These are phyloP conservation scores for Dioscorea zingiberensis DNA, from an alignment of 106 monocot genomes.

Conservation along the genomic window DNA sequence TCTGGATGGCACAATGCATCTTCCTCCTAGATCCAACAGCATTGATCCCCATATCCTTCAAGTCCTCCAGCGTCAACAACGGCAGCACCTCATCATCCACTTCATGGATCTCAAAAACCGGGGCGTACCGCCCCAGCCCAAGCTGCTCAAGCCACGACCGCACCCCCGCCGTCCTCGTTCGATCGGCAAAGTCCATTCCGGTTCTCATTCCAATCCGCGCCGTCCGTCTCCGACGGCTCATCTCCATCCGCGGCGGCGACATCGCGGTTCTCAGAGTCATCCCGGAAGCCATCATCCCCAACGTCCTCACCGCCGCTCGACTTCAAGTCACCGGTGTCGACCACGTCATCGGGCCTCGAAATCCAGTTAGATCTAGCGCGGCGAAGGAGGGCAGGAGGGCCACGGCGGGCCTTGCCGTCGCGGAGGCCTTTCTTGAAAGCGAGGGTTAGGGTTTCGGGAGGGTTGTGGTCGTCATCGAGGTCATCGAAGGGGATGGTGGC, in stretches of 20 bases:
- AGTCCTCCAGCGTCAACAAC: constrained; percentile 70
- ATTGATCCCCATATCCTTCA: constrained; percentile 92
- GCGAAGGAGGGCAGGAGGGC: not conserved
- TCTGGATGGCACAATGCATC: constrained; percentile 77
- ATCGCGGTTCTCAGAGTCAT: no score
- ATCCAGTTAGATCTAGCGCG: not conserved
- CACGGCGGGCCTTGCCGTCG: not conserved
- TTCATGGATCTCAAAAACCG: constrained; percentile 85
- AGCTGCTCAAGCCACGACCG: constrained; percentile 47
- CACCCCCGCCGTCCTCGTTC: no score
- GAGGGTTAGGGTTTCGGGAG: not conserved
- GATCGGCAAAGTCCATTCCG: no score
- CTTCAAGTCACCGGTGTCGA: not conserved
- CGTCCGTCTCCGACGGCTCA: constrained; percentile 15
- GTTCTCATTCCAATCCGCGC: constrained; percentile 19
- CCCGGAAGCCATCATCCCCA: no score
- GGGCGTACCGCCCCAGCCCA: constrained; percentile 61
- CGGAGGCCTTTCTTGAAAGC: not conserved
- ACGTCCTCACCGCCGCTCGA: no score
- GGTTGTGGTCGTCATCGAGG: not conserved
- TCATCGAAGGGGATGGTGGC: not conserved
- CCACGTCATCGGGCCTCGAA: not conserved
- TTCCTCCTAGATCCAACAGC: no score
- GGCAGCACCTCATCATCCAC: constrained; percentile 85
- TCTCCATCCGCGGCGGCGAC: constrained; percentile 3